phyloP scores from a whole-genome alignment of 2,329 filamentous ascomycete species.

The Hypomyces rosellus region DNA sequence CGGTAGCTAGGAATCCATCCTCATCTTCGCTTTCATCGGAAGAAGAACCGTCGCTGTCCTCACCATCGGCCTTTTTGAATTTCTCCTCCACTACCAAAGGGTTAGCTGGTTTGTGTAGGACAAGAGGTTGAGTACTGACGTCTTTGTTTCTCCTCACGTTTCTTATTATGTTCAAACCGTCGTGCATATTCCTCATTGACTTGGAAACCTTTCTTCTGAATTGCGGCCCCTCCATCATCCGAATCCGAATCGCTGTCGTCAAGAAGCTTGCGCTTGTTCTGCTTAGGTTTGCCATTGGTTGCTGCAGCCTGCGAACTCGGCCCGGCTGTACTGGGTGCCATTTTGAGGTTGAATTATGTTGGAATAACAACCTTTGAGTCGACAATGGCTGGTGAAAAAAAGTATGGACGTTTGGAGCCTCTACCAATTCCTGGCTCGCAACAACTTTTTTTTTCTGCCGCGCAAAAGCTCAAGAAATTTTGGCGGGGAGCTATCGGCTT shows the following conservation, averaged over 20 bases:
- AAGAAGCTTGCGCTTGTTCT: constrained; percentile 44
- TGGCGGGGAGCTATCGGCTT: constrained; percentile 12
- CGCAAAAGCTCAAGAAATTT: constrained; percentile 7
- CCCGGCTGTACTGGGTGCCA: constrained; percentile 15
- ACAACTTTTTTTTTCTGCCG: constrained; percentile 21
- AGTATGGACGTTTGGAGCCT: constrained; percentile 1
- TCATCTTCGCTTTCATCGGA: constrained; percentile 85
- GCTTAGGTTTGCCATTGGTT: constrained; percentile 20
- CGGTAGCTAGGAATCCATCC: constrained; percentile 77
- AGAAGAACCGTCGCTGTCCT: constrained; percentile 55
- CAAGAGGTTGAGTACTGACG: constrained; percentile 38
- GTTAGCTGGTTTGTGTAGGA: constrained; percentile 10
- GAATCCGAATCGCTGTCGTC: constrained; percentile 50
- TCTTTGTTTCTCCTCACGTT: constrained; percentile 76
- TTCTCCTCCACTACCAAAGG: constrained; percentile 75
- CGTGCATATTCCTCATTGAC: constrained; percentile 88
- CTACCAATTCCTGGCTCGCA: not conserved
- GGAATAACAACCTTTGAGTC: not conserved
- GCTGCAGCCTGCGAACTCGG: constrained; percentile 9
- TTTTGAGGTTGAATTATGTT: not conserved
- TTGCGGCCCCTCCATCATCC: constrained; percentile 34
- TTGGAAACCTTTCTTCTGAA: constrained; percentile 53
- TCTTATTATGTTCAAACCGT: constrained; percentile 95
- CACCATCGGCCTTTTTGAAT: constrained; percentile 46
- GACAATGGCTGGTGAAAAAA: not conserved